A percentile compares a stretch with the other conserved stretches of the same genome.
Conservation (phyloP, 257 asterid species). For the Penstemon eatonii region DNA sequence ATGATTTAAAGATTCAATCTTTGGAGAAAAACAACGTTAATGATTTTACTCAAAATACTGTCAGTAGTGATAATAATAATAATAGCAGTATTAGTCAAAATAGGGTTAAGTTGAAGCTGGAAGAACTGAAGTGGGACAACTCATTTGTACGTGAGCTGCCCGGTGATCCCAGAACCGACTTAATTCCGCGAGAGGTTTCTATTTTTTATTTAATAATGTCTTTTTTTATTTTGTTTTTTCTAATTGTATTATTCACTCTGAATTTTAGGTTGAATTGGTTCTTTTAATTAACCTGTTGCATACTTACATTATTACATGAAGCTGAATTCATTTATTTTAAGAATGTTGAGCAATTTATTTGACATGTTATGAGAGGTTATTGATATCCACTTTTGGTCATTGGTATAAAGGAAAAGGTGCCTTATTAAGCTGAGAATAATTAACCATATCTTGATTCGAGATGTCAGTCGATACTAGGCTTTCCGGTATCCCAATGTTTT, state of each 20-base stretch:
- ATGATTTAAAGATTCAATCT: conserved; percentile 61
- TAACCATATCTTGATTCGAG: too few relatives aligned
- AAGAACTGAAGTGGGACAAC: conserved; percentile 83
- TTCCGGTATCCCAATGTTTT: too few relatives aligned
- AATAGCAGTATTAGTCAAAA: conserved; percentile 14
- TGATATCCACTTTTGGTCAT: too few relatives aligned
- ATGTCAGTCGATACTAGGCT: too few relatives aligned
- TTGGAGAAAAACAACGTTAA: conserved; percentile 30
- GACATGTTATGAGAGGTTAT: too few relatives aligned
- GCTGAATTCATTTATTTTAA: too few relatives aligned
- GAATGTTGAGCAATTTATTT: too few relatives aligned
- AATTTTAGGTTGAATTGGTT: background rate
- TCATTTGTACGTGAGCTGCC: conserved; percentile 90
- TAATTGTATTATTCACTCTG: background rate
- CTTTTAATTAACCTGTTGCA: too few relatives aligned
- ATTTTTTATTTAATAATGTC: conserved; percentile 1
- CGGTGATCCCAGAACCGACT: conserved; percentile 75
- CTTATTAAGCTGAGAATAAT: too few relatives aligned
- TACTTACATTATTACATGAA: too few relatives aligned
- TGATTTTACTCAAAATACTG: conserved; percentile 3
- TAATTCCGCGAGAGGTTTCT: conserved; percentile 70
- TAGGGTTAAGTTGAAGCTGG: conserved; percentile 57
- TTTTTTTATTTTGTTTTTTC: background rate
- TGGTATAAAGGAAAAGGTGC: too few relatives aligned
- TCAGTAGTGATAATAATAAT: conserved; percentile 9